Conservation (phyloP, 2,329 filamentous ascomycete species). For the Phoma sp. region DNA sequence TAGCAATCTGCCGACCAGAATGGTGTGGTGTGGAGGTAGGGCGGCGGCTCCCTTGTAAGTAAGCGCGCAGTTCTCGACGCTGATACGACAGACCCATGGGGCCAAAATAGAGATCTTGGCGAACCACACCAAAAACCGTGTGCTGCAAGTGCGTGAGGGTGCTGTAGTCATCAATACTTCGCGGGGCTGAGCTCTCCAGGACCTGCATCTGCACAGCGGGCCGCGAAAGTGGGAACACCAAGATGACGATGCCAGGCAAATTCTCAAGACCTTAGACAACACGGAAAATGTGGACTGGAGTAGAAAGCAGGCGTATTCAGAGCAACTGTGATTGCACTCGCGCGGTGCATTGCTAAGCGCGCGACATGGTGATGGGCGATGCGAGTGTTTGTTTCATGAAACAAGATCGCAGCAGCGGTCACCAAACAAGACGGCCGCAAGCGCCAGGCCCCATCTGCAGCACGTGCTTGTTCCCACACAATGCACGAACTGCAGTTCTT, state of each 20-base stretch:
- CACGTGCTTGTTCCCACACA: constrained; percentile 16
- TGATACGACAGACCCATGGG: constrained; percentile 38
- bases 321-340: constrained; percentile 3
- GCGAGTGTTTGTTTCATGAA: constrained; percentile 24
- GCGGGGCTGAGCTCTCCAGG: constrained; percentile 41
- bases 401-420: constrained; percentile 18
- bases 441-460: constrained; percentile 17
- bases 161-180: constrained; percentile 37
- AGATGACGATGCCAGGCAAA: background rate
- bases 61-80: constrained; percentile 27
- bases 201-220: constrained; percentile 29
- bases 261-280: background rate
- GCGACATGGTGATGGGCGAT: constrained; percentile 13
- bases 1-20: constrained; percentile 27
- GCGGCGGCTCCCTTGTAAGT: constrained; percentile 34
- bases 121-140: constrained; percentile 23
- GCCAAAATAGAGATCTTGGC: constrained; percentile 29
- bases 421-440: constrained; percentile 12
- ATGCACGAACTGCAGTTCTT: constrained; percentile 17
- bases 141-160: constrained; percentile 18
- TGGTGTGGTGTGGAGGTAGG: constrained; percentile 36
- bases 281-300: background rate
- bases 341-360: constrained; percentile 15
- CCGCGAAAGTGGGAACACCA: constrained; percentile 13
- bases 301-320: constrained; percentile 9